These are phyloP conservation scores for Yamadazyma tumulicola DNA, from an alignment of 805 yeast genomes.

Conservation along the genomic window DNA sequence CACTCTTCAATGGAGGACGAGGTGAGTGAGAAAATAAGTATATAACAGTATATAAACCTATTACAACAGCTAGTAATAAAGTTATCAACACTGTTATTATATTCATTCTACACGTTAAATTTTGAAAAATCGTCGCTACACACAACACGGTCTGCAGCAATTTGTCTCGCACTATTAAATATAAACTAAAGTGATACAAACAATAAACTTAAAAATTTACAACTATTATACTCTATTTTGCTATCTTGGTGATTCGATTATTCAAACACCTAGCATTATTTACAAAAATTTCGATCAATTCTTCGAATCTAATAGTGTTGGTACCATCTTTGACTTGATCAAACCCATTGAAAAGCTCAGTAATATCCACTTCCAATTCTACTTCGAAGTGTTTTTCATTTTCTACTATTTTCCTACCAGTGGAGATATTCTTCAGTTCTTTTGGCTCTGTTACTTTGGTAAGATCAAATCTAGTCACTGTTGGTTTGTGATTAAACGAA, in stretches of 20 bases:
- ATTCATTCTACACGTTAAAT: constrained; percentile 2
- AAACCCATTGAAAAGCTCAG: constrained; percentile 38
- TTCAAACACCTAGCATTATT: constrained; percentile 44
- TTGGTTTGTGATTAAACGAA: constrained; percentile 69
- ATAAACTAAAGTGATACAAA: too few relatives aligned
- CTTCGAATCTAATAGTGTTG: constrained; percentile 39
- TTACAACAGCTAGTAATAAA: neutral
- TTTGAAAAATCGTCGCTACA: too few relatives aligned
- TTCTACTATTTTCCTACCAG: constrained; percentile 33
- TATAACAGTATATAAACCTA: constrained; percentile 35
- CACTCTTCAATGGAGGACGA: constrained; percentile 50
- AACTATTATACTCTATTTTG: constrained; percentile 21
- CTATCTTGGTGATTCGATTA: constrained; percentile 41
- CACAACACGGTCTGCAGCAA: too few relatives aligned
- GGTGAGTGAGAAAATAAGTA: constrained; percentile 61
- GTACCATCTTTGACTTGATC: constrained; percentile 37
- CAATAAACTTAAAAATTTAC: too few relatives aligned
- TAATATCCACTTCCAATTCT: constrained; percentile 39
- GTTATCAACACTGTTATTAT: constrained; percentile 2
- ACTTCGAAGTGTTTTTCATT: constrained; percentile 35
- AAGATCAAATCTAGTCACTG: constrained; percentile 69
- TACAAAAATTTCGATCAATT: constrained; percentile 42
- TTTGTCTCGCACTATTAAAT: too few relatives aligned
- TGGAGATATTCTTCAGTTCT: constrained; percentile 30
- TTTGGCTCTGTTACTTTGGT: constrained; percentile 52